Evolutionary conservation across 2,329 filamentous ascomycete species (phyloP).

Genomic region (Xylariaceae sp.): DNA sequence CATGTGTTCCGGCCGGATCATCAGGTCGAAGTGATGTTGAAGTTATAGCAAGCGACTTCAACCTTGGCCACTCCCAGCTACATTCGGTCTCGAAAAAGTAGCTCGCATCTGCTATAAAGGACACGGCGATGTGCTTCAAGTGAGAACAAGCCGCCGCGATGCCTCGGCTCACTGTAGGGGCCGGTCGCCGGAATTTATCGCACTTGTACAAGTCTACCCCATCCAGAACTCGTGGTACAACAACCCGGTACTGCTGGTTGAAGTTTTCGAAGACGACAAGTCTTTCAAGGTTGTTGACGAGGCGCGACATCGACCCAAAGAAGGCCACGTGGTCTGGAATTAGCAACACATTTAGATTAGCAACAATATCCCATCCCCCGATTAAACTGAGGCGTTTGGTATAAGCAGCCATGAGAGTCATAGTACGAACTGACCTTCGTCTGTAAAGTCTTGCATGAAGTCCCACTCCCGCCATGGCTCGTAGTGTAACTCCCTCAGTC

Average conservation of each 20-base stretch:
- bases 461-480: constrained; percentile 31
- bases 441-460: not conserved
- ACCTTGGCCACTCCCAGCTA: constrained; percentile 28
- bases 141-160: constrained; percentile 23
- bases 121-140: constrained; percentile 29
- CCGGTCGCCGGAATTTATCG: constrained; percentile 18
- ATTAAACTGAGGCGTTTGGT: no score
- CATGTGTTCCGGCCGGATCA: constrained; percentile 16
- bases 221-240: constrained; percentile 2
- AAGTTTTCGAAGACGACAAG: constrained; percentile 30
- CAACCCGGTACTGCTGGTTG: constrained; percentile 28
- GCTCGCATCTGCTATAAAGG: constrained; percentile 29
- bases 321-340: no score
- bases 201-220: constrained; percentile 4
- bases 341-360: no score
- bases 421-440: constrained; percentile 6
- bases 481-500: constrained; percentile 28
- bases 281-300: constrained; percentile 1
- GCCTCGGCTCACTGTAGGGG: constrained; percentile 19
- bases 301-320: constrained; percentile 3
- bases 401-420: no score
- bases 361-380: no score
- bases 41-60: constrained; percentile 31
- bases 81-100: constrained; percentile 27
- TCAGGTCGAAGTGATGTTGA: constrained; percentile 25